A percentile compares a stretch with the other conserved stretches of the same genome.
Evolutionary conservation across 1,284 basidiomycete genomes (phyloP).

Genomic region (Trametes pubescens): DNA sequence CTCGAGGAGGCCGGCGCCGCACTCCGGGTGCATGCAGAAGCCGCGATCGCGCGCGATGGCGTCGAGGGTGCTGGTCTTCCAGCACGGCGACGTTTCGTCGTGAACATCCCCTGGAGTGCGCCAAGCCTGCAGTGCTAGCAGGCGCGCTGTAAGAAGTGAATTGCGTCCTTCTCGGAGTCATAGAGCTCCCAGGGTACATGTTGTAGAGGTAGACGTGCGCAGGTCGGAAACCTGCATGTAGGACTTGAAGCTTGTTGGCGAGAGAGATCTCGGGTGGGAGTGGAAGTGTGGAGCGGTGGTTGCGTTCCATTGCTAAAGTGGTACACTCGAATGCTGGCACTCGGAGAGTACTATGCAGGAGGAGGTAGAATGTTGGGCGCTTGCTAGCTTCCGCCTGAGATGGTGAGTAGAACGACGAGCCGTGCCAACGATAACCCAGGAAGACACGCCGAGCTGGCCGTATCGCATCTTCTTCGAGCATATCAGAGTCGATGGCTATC

Average conservation of each 20-base stretch:
- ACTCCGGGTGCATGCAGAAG: not conserved
- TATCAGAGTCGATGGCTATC: not conserved
- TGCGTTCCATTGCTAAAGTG: not conserved
- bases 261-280: not conserved
- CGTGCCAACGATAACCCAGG: too few relatives aligned
- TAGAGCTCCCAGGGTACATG: not conserved
- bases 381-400: too few relatives aligned
- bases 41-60: not conserved
- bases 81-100: not conserved
- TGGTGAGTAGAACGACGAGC: too few relatives aligned
- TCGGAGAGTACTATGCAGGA: too few relatives aligned
- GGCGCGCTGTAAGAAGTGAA: not conserved
- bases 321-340: not conserved
- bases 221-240: conserved; percentile 7
- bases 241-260: not conserved
- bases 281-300: not conserved
- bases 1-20: not conserved
- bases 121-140: not conserved
- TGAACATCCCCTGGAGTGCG: not conserved
- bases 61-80: not conserved
- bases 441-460: not conserved
- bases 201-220: conserved; percentile 9
- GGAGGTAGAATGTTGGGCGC: too few relatives aligned
- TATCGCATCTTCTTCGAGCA: not conserved
- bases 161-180: not conserved